Evolutionary conservation across 352 stramenopile species (phyloP), one percentile per base, ranked within the genome.

Genomic region (Pythium rishiriense): DNA sequence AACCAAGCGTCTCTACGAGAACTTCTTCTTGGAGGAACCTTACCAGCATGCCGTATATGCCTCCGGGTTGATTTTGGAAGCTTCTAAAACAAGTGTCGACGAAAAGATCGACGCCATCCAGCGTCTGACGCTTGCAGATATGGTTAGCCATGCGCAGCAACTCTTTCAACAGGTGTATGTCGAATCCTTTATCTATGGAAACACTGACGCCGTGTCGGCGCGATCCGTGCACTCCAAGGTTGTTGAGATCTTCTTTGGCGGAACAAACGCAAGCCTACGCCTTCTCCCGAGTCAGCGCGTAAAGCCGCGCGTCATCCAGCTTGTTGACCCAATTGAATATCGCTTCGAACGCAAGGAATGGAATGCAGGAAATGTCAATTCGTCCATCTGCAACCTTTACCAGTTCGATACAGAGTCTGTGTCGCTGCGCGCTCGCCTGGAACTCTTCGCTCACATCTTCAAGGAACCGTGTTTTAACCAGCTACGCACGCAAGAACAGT

Each of bases 381-480:
- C 81, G 28, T 80, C 85, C 0, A 73, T 96, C 24, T 88, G 88
- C 69, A 71, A 79, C 12, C 62, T 91, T 7, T 95, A 80, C 46
- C 87, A 96, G 66, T 39, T 96, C 4, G 69, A 75, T 26, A 67
- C 67, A 7, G 83, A 94, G 41, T 71, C 68, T 11, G 50, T 86
- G n/a, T 50, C 51, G 28, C 62, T 76, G 1, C 73, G 78, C 46
- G 83, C 83, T 22, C 71, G 73, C 17, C 70, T 91, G 26, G 76
- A 90, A 51, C 78, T 98, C 12, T 81, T 97, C 52, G 81, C 83
- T n/a, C 88, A 97, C 55, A 73, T 97, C 14, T 75, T 92, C 17
- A 92, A 95, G 65, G 91, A 97, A 64, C 90, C 88, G 12, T 93
- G 82, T 61, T 98, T 97, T 72, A 91, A 97, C 70, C 83, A 97